These are phyloP conservation scores for Phytophthora vignae DNA, from an alignment of 352 stramenopile genomes.

Conservation along the genomic window DNA sequence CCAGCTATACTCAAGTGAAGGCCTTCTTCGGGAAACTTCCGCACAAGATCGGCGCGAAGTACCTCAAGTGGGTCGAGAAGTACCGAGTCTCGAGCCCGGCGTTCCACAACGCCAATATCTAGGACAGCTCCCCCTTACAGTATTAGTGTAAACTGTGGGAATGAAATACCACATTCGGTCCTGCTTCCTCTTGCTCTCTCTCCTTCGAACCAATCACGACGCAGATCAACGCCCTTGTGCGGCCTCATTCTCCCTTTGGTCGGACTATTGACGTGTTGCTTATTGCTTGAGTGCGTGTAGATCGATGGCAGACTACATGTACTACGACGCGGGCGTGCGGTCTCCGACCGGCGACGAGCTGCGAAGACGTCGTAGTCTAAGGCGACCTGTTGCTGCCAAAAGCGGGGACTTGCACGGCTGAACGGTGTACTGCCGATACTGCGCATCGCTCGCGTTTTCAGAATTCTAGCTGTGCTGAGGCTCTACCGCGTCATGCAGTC, in stretches of 20 bases:
- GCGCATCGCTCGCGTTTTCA: slow-evolving; percentile 63
- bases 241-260: not conserved
- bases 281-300: not conserved
- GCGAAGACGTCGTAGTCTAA: not conserved
- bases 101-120: not conserved
- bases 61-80: not conserved
- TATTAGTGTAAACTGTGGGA: no score
- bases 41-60: not conserved
- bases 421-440: slow-evolving; percentile 50
- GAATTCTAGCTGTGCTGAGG: slow-evolving; percentile 59
- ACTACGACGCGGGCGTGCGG: not conserved
- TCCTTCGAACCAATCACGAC: not conserved
- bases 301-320: not conserved
- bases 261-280: no score
- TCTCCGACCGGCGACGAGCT: not conserved
- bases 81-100: not conserved
- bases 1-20: not conserved
- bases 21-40: not conserved
- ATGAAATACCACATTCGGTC: not conserved
- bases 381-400: slow-evolving; percentile 3
- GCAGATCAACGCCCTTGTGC: not conserved
- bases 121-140: no score
- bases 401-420: slow-evolving; percentile 54
- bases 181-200: not conserved
- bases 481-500: slow-evolving; percentile 68